A percentile compares a stretch with the other conserved stretches of the same genome.
phyloP scores from a whole-genome alignment of 371 early-diverging fungal genomes.

The Saksenaea vasiformis region DNA sequence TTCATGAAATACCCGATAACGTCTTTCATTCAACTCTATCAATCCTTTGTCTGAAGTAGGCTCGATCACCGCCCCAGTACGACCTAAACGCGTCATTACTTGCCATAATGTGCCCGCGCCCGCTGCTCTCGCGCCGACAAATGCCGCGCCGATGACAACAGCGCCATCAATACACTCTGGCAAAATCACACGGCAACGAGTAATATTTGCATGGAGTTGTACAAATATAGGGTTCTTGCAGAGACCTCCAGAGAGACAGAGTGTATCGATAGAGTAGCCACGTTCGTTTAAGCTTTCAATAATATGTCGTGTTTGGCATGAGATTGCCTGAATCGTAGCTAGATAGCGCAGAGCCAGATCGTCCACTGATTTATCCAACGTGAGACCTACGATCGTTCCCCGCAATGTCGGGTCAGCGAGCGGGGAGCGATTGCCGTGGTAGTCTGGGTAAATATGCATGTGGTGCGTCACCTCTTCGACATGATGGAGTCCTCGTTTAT shows the following conservation, averaged over 20 bases:
- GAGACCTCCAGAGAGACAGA: constrained; percentile 74
- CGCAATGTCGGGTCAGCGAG: constrained; percentile 68
- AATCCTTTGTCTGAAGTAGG: constrained; percentile 41
- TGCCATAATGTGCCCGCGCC: constrained; percentile 48
- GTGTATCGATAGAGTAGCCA: constrained; percentile 62
- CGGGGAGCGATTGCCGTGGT: constrained; percentile 79
- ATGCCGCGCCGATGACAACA: constrained; percentile 73
- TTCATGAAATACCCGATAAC: constrained; percentile 57
- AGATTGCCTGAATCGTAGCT: constrained; percentile 66
- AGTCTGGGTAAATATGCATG: constrained; percentile 74
- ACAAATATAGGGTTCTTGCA: constrained; percentile 67
- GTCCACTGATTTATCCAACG: constrained; percentile 56
- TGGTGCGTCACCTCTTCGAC: constrained; percentile 49
- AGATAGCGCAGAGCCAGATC: constrained; percentile 63
- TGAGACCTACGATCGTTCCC: constrained; percentile 64
- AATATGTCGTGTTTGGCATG: constrained; percentile 66
- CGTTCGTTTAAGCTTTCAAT: constrained; percentile 50
- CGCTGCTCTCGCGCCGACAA: constrained; percentile 66
- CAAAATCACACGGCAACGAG: constrained; percentile 56
- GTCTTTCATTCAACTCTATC: constrained; percentile 49
- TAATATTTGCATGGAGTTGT: constrained; percentile 61
- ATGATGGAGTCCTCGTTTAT: constrained; percentile 24
- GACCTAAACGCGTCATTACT: constrained; percentile 59
- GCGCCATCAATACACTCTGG: constrained; percentile 64
- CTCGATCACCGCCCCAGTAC: constrained; percentile 51